phyloP scores from a whole-genome alignment of 495 filamentous ascomycete genomes.

The Daldinia vernicosa region DNA sequence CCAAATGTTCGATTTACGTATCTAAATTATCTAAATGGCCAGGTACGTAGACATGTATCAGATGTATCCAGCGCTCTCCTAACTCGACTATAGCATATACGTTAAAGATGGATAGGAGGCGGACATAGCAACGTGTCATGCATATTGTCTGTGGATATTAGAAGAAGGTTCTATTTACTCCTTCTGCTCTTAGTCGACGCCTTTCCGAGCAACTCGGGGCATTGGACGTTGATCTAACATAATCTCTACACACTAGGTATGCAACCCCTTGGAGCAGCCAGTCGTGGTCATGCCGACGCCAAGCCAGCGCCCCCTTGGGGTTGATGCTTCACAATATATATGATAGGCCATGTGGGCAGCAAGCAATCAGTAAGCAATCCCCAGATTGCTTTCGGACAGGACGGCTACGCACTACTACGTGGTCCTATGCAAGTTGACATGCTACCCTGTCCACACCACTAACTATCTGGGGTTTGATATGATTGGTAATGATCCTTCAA shows the following conservation, averaged over 20 bases:
- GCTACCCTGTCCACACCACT: constrained; percentile 31
- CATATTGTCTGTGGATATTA: constrained; percentile 5
- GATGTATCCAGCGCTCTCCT: constrained; percentile 1
- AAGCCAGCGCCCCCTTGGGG: constrained; percentile 20
- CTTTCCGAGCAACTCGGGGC: background rate
- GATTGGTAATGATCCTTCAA: constrained; percentile 18
- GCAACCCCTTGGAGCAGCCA: background rate
- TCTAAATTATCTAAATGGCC: constrained; percentile 15
- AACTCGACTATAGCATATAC: constrained; percentile 1
- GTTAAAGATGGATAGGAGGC: constrained; percentile 32
- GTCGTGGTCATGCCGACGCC: constrained; percentile 13
- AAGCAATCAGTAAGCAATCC: constrained; percentile 38
- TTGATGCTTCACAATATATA: constrained; percentile 10
- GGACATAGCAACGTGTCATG: constrained; percentile 24
- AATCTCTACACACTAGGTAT: background rate
- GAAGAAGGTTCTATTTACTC: constrained; percentile 3
- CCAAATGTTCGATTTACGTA: constrained; percentile 39
- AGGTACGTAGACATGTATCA: too few species aligned
- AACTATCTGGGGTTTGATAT: constrained; percentile 14
- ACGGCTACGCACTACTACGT: constrained; percentile 27
- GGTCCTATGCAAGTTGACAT: constrained; percentile 4
- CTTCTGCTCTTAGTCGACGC: background rate
- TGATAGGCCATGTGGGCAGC: constrained; percentile 26
- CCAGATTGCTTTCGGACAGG: constrained; percentile 19
- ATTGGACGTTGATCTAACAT: constrained; percentile 10